Evolutionary conservation across 208 protist species (phyloP).

Genomic region (Acanthamoeba castellanii): DNA sequence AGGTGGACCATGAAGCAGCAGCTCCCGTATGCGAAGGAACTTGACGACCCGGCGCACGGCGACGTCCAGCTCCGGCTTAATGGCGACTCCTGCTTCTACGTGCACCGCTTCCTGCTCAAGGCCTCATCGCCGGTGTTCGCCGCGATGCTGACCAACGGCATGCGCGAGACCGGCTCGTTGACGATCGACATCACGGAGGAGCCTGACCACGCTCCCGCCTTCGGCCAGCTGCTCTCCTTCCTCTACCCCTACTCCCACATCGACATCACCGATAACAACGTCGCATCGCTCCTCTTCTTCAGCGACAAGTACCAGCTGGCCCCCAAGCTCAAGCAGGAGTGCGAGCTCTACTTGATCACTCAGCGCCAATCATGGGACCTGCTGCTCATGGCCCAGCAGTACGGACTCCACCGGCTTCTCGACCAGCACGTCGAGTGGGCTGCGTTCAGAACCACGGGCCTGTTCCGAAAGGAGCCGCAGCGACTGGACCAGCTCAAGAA

Average conservation of each 20-base stretch:
- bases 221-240: constrained; percentile 41
- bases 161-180: not conserved
- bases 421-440: not conserved
- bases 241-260: constrained; percentile 12
- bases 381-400: not conserved
- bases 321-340: too few species aligned
- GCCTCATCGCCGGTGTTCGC: not conserved
- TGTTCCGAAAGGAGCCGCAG: too few species aligned
- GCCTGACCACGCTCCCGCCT: not conserved
- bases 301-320: too few species aligned
- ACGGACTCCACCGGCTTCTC: not conserved
- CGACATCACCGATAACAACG: too few species aligned
- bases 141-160: not conserved
- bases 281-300: too few species aligned
- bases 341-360: not conserved
- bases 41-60: not conserved
- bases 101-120: not conserved
- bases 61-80: not conserved
- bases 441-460: not conserved
- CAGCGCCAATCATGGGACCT: not conserved
- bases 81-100: not conserved
- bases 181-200: not conserved
- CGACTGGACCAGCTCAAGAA: too few species aligned
- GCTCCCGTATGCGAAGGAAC: too few species aligned
- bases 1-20: too few species aligned